Evolutionary conservation across 768 basidiomycete species (phyloP).

Genomic region (Tephrocybe sp.): DNA sequence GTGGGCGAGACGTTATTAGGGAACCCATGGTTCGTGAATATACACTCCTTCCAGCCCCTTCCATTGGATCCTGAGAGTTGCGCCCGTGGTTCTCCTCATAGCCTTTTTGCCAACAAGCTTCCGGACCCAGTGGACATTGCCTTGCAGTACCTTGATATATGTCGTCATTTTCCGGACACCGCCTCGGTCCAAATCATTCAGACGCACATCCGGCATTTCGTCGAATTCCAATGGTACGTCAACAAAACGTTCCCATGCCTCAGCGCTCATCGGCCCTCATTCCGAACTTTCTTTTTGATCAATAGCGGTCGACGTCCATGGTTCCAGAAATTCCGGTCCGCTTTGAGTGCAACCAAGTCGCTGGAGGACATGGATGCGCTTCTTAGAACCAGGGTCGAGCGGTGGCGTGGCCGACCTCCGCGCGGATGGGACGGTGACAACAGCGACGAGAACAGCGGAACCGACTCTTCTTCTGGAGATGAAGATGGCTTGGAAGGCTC

Average conservation of each 20-base stretch:
- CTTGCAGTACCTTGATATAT: conserved; percentile 68
- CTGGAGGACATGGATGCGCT: conserved; percentile 48
- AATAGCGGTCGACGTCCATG: conserved; percentile 50
- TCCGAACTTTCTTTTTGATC: conserved; percentile 6
- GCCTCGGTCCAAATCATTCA: conserved; percentile 51
- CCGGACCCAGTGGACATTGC: conserved; percentile 68
- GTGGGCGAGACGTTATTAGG: conserved; percentile 75
- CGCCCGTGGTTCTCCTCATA: conserved; percentile 22
- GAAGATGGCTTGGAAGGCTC: conserved; percentile 5
- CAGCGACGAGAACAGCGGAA: conserved; percentile 16
- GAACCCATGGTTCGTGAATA: conserved; percentile 60
- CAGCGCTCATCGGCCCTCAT: conserved; percentile 6
- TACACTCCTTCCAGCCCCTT: background rate
- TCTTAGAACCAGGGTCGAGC: conserved; percentile 41
- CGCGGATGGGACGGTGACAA: conserved; percentile 21
- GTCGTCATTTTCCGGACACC: conserved; percentile 49
- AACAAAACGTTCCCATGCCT: conserved; percentile 9
- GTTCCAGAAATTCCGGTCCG: conserved; percentile 55
- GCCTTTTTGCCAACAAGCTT: conserved; percentile 54
- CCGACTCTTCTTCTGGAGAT: conserved; percentile 7
- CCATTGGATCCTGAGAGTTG: conserved; percentile 5
- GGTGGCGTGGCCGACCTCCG: conserved; percentile 46
- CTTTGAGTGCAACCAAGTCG: conserved; percentile 39
- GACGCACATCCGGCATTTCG: conserved; percentile 66
- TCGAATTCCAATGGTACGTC: conserved; percentile 67